These are phyloP conservation scores for Candida labiduridarum DNA, from an alignment of 1,139 yeast species.

Conservation along the genomic window DNA sequence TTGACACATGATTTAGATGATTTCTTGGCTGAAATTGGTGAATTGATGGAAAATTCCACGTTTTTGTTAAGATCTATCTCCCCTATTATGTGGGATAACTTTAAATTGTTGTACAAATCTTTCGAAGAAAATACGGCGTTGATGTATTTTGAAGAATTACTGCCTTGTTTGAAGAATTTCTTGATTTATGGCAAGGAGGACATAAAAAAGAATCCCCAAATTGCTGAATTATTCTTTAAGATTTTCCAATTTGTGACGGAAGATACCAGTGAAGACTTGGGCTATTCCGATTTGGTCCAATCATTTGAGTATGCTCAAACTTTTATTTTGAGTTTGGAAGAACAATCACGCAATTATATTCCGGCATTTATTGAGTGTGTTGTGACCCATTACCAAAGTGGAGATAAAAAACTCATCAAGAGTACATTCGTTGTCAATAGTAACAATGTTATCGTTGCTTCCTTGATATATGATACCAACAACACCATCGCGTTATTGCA, in stretches of 20 bases:
- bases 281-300: conserved; percentile 50
- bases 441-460: conserved; percentile 67
- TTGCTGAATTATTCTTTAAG: conserved; percentile 27
- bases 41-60: conserved; percentile 82
- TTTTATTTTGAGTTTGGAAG: conserved; percentile 52
- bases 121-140: conserved; percentile 59
- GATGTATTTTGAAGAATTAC: conserved; percentile 73
- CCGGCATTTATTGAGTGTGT: conserved; percentile 39
- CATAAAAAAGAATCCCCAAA: conserved; percentile 35
- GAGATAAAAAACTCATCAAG: conserved; percentile 7
- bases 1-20: conserved; percentile 69
- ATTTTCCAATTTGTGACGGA: conserved; percentile 36
- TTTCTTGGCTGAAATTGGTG: conserved; percentile 80
- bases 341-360: conserved; percentile 40
- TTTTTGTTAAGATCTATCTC: conserved; percentile 73
- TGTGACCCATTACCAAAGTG: conserved; percentile 16
- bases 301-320: conserved; percentile 60
- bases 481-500: conserved; percentile 57
- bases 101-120: conserved; percentile 55
- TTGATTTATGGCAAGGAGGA: conserved; percentile 69
- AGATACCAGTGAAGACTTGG: conserved; percentile 40
- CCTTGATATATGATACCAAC: conserved; percentile 63
- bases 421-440: conserved; percentile 43
- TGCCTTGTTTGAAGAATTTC: conserved; percentile 76
- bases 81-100: conserved; percentile 75